Evolutionary conservation across 768 basidiomycete species (phyloP).

Genomic region (Rhizopogon vesiculosus): DNA sequence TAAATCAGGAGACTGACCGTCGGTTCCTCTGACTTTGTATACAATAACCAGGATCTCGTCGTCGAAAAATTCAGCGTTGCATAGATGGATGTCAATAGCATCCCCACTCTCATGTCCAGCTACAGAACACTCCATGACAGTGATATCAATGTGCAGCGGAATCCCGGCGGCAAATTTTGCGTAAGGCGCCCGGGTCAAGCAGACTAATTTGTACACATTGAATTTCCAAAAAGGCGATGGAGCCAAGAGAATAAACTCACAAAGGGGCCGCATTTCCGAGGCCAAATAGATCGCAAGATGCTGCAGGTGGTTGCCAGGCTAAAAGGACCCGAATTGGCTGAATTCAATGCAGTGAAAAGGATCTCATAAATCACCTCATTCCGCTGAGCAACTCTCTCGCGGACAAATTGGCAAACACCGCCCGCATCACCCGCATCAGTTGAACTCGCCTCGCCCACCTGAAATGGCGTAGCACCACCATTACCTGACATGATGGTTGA

Average conservation of each 20-base stretch:
- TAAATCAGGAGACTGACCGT: slow-evolving; percentile 38
- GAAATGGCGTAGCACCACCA: slow-evolving; percentile 24
- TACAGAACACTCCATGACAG: slow-evolving; percentile 47
- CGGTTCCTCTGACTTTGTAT: slow-evolving; percentile 43
- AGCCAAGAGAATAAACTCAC: slow-evolving; percentile 34
- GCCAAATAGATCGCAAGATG: slow-evolving; percentile 47
- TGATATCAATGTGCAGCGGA: slow-evolving; percentile 38
- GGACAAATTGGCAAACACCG: slow-evolving; percentile 33
- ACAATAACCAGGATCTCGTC: slow-evolving; percentile 64
- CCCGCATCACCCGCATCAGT: slow-evolving; percentile 26
- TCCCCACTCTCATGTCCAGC: slow-evolving; percentile 27
- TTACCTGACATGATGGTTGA: slow-evolving; percentile 41
- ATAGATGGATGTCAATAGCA: slow-evolving; percentile 40
- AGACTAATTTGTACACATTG: slow-evolving; percentile 44
- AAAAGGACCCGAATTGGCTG: slow-evolving; percentile 21
- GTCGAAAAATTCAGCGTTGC: slow-evolving; percentile 79
- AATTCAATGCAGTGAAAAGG: slow-evolving; percentile 18
- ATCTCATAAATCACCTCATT: slow-evolving; percentile 42
- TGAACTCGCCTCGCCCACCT: slow-evolving; percentile 28
- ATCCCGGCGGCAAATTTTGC: slow-evolving; percentile 32
- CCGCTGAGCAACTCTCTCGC: slow-evolving; percentile 49
- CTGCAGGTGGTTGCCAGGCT: slow-evolving; percentile 44
- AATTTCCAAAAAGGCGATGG: slow-evolving; percentile 21
- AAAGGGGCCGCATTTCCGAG: slow-evolving; percentile 34
- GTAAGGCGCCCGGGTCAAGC: slow-evolving; percentile 50